Conservation (phyloP, 176 grass and related monocot species). For the Raddia guianensis region DNA sequence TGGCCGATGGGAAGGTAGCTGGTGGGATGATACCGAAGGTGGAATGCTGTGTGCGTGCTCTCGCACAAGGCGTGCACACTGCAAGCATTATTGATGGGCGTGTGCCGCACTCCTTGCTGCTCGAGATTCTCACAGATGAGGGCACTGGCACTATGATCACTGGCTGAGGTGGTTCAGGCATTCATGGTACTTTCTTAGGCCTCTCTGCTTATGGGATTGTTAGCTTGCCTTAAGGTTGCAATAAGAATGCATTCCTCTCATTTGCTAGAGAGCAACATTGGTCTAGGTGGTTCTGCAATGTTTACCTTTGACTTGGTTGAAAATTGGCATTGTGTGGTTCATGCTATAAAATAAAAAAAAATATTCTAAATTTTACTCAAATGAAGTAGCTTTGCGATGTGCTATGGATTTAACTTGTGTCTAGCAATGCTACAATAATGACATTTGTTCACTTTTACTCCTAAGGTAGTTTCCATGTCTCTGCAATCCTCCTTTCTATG, state of each 20-base stretch:
- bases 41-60: constrained; percentile 60
- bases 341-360: background rate
- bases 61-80: constrained; percentile 70
- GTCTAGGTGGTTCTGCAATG: background rate
- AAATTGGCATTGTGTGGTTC: background rate
- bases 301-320: background rate
- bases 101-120: constrained; percentile 60
- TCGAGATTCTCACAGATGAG: constrained; percentile 75
- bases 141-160: constrained; percentile 76
- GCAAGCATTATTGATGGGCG: constrained; percentile 75
- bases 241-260: constrained; percentile 3
- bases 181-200: constrained; percentile 28
- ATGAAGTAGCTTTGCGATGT: background rate
- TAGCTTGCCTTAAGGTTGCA: constrained; percentile 18
- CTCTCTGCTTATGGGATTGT: constrained; percentile 19
- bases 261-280: background rate
- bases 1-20: constrained; percentile 61
- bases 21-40: constrained; percentile 88
- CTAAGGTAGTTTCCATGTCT: background rate
- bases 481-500: background rate
- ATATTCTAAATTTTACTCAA: background rate
- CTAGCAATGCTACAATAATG: background rate
- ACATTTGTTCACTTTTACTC: background rate
- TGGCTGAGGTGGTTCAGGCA: constrained; percentile 39
- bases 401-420: constrained; percentile 5